Evolutionary conservation across 2,329 filamentous ascomycete species (phyloP), one percentile per base, ranked within the genome.

Genomic region (Colletotrichum tanaceti): DNA sequence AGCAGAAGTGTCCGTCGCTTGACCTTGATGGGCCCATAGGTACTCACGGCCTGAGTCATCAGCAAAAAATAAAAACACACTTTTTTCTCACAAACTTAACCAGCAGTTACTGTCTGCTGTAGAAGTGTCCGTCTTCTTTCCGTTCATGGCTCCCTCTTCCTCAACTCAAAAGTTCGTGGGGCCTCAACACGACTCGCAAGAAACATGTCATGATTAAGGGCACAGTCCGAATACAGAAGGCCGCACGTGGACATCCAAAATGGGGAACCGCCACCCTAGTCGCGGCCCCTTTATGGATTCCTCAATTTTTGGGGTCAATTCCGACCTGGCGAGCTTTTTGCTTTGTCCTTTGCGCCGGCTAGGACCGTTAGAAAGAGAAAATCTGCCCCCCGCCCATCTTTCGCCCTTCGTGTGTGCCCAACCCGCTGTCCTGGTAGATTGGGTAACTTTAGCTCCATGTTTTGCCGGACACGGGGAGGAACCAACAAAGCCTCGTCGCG

Each of bases 271-370:
- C 24, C 32, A 38, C 65, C 65, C 61, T 54, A 59, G 61, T 50
- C 39, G 7, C 53, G 41, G 64, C 60, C 46, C 59, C 60, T 67
- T 63, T 58, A 59, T 67, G 59, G 53, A 22, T 58, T 35, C 60
- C 54, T 47, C 65, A 54, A 68, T 9, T 32, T 64, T 43, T 35
- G 64, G 32, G 65, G 54, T 50, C 53, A 35, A 32, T 54, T 47
- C 54, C 60, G 53, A 59, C 24, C 22, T 32, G 5, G 46, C 14
- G 39, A 54, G 22, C 28, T 24, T 18, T 39, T 57, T 24, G 16
- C 14, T 4, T 24, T 18, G n/a, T 13, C 28, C 16, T 43, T 55
- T 47, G 13, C 13, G 47, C 6, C 7, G 39, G 18, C 43, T 20
- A 9, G 28, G 35, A 39, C 14, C 58, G 43, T 44, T 55, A 43